Base-by-base conservation (phyloP, 768 basidiomycete genomes). In the Boletus eberwhitei region DNA sequence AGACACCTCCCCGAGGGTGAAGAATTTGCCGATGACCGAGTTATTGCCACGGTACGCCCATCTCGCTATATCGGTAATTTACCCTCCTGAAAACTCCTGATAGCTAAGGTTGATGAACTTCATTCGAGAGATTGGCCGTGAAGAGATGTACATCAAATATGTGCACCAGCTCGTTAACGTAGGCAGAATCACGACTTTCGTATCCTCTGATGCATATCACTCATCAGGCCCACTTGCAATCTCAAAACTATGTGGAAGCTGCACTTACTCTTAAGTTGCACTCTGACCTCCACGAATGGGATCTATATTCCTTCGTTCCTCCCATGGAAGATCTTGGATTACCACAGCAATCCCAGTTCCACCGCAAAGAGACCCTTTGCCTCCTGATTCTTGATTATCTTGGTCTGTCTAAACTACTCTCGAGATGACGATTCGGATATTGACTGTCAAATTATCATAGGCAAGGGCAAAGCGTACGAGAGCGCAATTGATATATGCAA, bases 401-500 rank as follows among this genome's bases (percentile, higher is more conserved):
- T 21, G 91, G 93, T 91, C 53, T 52, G 79, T 61, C 19, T 13
- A 31, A 17, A 17, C 21, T 16, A 8, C 44, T 48, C 11, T 59
- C 26, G 8, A 8, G 24, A 34, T n/a, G 44, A n/a, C n/a, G n/a
- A 41, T 2, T 41, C 37, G n/a, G 44, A 34, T 52, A 48, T 40
- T 61, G 44, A 58, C 35, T 16, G 42, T 39, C 32, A 6, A 24
- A 19, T 19, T 1, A 51, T 55, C 50, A 22, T 55, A 94, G 93
- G 92, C 47, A 91, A 94, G 71, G 96, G 95, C 11, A 94, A 96
- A 64, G 95, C 96, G n/a, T 98, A 93, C 83, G 96, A 98, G 71
- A 87, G 82, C 49, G 96, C 93, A 3, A 85, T 97, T 53, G 89
- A 92, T 44, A 88, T 98, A 46, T 95, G 92, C 74, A 91, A 90